Evolutionary conservation across 192 early-diverging fungal genomes (phyloP), one percentile per base, ranked within the genome.

Genomic region (Coemansia sp.): DNA sequence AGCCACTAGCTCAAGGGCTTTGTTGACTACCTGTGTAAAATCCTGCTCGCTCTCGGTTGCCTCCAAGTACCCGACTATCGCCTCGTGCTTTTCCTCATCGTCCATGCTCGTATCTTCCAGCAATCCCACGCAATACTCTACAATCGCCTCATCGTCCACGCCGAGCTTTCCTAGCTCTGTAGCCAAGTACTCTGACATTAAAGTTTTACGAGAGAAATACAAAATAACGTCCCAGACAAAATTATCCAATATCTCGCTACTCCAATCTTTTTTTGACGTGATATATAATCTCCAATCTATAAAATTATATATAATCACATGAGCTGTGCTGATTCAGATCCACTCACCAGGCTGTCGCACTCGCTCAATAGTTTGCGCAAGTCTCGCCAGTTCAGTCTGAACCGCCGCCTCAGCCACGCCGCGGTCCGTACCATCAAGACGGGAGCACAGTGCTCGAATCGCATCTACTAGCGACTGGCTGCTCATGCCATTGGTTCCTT

Each of bases 71-170:
- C 72, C 78, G 3, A 59, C 32, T 2, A 80, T 72, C 12, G 73
- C 73, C 50, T 80, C 78, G 13, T 53, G 61, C 59, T 80, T 80
- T 24, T 80, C 78, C 4, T 71, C 67, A 5, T 20, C 39, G 15
- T 62, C 64, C 45, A 67, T 66, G 19, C 72, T 61, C 4, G 67
- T 38, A 24, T 80, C 78, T 5, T 59, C 53, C 3, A 80, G 63
- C 32, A 75, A 53, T 5, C 78, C 78, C 12, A 29, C 46, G 63
- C 78, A 80, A 62, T 80, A 80, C 31, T 80, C 78, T 7, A 80
- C 40, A 31, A 80, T 75, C 11, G 78, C 73, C 13, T 74, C 65
- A 55, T 80, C 78, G 41, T 80, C 78, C 13, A 80, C 50, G 13
- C 78, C 78, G 15, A 74, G 46, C 39, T 51, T 60, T 8, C 20